A percentile compares a stretch with the other conserved stretches of the same genome.
Evolutionary conservation across 2,329 filamentous ascomycete species (phyloP).

Genomic region (Conoideocrella luteorostrata): DNA sequence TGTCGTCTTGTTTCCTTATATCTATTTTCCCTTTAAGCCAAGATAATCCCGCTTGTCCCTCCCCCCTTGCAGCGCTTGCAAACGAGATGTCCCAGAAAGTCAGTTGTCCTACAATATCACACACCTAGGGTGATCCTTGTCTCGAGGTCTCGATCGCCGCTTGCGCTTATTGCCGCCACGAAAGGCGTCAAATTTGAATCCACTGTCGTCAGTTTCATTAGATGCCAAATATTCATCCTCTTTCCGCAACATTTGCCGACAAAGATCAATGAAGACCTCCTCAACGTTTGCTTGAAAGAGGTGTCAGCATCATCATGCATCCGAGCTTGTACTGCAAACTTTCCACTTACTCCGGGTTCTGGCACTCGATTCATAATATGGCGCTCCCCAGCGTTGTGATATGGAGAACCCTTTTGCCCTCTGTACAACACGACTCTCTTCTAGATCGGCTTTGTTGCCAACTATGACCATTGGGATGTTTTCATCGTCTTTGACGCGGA

Average conservation of each 20-base stretch:
- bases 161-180: slow-evolving; percentile 21
- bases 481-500: slow-evolving; percentile 84
- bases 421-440: slow-evolving; percentile 75
- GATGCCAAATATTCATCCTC: slow-evolving; percentile 45
- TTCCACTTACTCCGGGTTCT: slow-evolving; percentile 57
- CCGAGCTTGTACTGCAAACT: background rate
- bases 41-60: no score
- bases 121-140: slow-evolving; percentile 32
- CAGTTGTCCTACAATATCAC: slow-evolving; percentile 34
- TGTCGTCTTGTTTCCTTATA: no score
- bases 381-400: slow-evolving; percentile 81
- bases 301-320: background rate
- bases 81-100: no score
- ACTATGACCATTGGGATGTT: slow-evolving; percentile 83
- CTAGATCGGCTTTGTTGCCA: slow-evolving; percentile 85
- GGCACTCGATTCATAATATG: slow-evolving; percentile 87
- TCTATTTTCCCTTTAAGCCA: no score
- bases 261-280: slow-evolving; percentile 81
- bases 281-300: slow-evolving; percentile 65
- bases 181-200: slow-evolving; percentile 34
- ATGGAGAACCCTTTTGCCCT: slow-evolving; percentile 75
- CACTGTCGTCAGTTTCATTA: slow-evolving; percentile 28
- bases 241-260: slow-evolving; percentile 72
- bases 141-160: slow-evolving; percentile 23
- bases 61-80: no score